A percentile compares a stretch with the other conserved stretches of the same genome.
phyloP scores from a whole-genome alignment of 2,329 filamentous ascomycete species.

The Elsinoe ampelina region DNA sequence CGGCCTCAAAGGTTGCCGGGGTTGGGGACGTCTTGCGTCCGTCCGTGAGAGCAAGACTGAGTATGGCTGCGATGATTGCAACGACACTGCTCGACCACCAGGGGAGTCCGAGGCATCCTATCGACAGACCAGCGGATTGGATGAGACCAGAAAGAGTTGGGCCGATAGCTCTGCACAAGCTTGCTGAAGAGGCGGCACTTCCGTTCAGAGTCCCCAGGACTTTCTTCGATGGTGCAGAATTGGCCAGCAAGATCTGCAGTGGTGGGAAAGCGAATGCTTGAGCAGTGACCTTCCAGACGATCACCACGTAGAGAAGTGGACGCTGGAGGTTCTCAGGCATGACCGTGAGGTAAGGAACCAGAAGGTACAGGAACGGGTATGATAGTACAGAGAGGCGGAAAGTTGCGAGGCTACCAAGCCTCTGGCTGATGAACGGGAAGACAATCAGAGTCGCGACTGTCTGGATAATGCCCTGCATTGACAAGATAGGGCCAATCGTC shows the following conservation, averaged over 20 bases:
- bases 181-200: slow-evolving; percentile 81
- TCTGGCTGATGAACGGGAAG: slow-evolving; percentile 67
- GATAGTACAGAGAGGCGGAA: slow-evolving; percentile 73
- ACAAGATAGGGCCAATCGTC: slow-evolving; percentile 78
- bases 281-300: slow-evolving; percentile 89
- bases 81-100: slow-evolving; percentile 88
- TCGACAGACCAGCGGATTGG: slow-evolving; percentile 67
- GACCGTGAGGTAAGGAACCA: slow-evolving; percentile 80
- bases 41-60: slow-evolving; percentile 58
- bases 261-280: slow-evolving; percentile 86
- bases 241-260: slow-evolving; percentile 79
- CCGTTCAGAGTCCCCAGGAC: slow-evolving; percentile 90
- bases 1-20: neutral
- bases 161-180: slow-evolving; percentile 76
- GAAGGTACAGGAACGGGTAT: slow-evolving; percentile 81
- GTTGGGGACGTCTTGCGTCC: slow-evolving; percentile 1
- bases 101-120: slow-evolving; percentile 76
- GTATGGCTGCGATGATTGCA: slow-evolving; percentile 61
- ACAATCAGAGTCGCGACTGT: slow-evolving; percentile 77
- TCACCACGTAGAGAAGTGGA: slow-evolving; percentile 63
- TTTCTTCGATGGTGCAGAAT: slow-evolving; percentile 73
- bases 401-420: slow-evolving; percentile 67
- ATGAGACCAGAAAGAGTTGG: slow-evolving; percentile 80
- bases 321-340: slow-evolving; percentile 64
- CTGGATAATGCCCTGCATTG: slow-evolving; percentile 80